phyloP scores from a whole-genome alignment of 2,329 filamentous ascomycete genomes.

The Fusarium torreyae region DNA sequence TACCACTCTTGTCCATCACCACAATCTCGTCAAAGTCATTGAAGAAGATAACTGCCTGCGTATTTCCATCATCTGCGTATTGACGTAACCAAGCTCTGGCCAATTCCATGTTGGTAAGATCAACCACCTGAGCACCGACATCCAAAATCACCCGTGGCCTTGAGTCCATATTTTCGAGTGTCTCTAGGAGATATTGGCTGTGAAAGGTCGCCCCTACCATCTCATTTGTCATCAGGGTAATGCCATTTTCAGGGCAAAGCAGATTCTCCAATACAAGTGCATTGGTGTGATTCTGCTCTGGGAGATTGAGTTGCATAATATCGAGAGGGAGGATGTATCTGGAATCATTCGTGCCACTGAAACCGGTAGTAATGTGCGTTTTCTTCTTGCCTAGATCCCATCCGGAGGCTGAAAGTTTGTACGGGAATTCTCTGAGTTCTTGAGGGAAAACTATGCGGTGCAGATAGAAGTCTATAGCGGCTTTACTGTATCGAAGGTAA shows the following conservation, averaged over 20 bases:
- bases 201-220: slow-evolving; percentile 10
- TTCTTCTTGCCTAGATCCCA: slow-evolving; percentile 74
- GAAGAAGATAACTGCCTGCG: slow-evolving; percentile 68
- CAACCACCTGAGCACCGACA: slow-evolving; percentile 79
- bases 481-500: slow-evolving; percentile 65
- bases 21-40: slow-evolving; percentile 68
- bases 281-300: slow-evolving; percentile 74
- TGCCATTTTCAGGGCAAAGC: slow-evolving; percentile 66
- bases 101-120: slow-evolving; percentile 71
- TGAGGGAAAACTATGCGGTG: slow-evolving; percentile 71
- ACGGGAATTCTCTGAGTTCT: slow-evolving; percentile 73
- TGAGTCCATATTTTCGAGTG: slow-evolving; percentile 52
- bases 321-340: slow-evolving; percentile 68
- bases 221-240: slow-evolving; percentile 14
- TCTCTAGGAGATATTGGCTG: slow-evolving; percentile 60
- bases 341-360: slow-evolving; percentile 79
- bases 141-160: slow-evolving; percentile 74
- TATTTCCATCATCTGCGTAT: slow-evolving; percentile 10
- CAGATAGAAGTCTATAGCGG: slow-evolving; percentile 75
- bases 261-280: slow-evolving; percentile 75
- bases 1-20: slow-evolving; percentile 65
- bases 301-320: slow-evolving; percentile 70
- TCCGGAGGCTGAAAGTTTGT: slow-evolving; percentile 75
- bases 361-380: slow-evolving; percentile 70
- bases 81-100: slow-evolving; percentile 66